A percentile compares a stretch with the other conserved stretches of the same genome.
Conservation (phyloP, 2,329 filamentous ascomycete species). For the Aspergillus ochraceus region DNA sequence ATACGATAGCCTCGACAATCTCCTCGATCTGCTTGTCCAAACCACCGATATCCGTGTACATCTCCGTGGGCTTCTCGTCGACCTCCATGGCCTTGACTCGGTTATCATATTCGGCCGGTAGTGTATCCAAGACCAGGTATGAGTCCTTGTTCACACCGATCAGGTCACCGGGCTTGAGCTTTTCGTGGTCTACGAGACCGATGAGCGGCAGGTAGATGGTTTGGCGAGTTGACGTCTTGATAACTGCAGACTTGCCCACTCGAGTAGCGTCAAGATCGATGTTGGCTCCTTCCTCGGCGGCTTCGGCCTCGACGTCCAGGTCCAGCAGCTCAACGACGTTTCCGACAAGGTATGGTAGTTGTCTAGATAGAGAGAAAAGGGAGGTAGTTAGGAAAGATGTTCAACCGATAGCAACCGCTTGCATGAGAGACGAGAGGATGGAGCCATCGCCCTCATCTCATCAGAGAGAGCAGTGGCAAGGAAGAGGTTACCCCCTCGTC, state of each 20-base stretch:
- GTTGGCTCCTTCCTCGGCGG: slow-evolving; percentile 95
- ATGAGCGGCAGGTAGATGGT: slow-evolving; percentile 98
- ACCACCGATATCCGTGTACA: slow-evolving; percentile 97
- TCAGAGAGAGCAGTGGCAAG: slow-evolving; percentile 1
- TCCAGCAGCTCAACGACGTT: slow-evolving; percentile 98
- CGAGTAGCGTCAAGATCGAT: slow-evolving; percentile 96
- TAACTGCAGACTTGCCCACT: slow-evolving; percentile 96
- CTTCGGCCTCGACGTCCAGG: slow-evolving; percentile 92
- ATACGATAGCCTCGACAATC: slow-evolving; percentile 95
- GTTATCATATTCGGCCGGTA: slow-evolving; percentile 97
- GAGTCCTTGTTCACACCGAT: slow-evolving; percentile 99
- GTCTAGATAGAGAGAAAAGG: slow-evolving; percentile 54
- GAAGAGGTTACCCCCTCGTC: neutral
- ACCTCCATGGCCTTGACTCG: slow-evolving; percentile 99
- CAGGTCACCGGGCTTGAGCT: slow-evolving; percentile 90
- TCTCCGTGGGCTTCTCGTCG: slow-evolving; percentile 98
- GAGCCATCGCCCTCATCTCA: slow-evolving; percentile 2
- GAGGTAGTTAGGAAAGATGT: slow-evolving; percentile 4
- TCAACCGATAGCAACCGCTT: neutral
- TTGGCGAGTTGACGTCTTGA: slow-evolving; percentile 97
- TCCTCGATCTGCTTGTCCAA: slow-evolving; percentile 99
- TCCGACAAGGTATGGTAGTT: slow-evolving; percentile 96
- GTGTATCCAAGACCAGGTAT: slow-evolving; percentile 92
- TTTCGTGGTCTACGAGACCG: slow-evolving; percentile 91
- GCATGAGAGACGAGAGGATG: neutral